Conservation (phyloP, 257 asterid species). For the Voacanga thouarsii region DNA sequence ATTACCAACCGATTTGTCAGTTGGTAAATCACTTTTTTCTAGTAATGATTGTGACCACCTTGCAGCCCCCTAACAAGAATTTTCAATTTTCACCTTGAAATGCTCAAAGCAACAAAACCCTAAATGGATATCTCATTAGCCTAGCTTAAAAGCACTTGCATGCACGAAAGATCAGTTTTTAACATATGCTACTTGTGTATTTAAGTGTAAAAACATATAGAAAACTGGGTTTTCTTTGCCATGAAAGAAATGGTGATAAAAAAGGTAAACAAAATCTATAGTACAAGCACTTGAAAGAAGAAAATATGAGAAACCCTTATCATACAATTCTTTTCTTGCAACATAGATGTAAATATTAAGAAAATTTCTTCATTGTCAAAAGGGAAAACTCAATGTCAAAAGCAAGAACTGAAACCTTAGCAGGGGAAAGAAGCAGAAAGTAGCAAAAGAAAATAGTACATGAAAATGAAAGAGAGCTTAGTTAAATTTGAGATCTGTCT, state of each 20-base stretch:
- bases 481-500: no score
- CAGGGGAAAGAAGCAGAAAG: background rate
- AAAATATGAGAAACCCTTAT: background rate
- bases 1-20: no score
- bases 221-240: background rate
- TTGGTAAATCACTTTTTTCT: no score
- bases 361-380: background rate
- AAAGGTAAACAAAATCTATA: background rate
- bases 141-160: background rate
- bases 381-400: background rate
- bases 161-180: background rate
- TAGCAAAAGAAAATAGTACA: background rate
- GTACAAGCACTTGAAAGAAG: background rate
- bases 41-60: background rate
- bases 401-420: background rate
- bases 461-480: no score
- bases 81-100: background rate
- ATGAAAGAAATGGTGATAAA: constrained; percentile 4
- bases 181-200: background rate
- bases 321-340: background rate
- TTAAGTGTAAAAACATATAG: background rate
- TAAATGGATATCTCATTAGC: background rate
- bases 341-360: background rate
- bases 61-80: background rate
- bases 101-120: background rate